phyloP scores from a whole-genome alignment of 2,329 filamentous ascomycete genomes.

The Calycina herbarum region DNA sequence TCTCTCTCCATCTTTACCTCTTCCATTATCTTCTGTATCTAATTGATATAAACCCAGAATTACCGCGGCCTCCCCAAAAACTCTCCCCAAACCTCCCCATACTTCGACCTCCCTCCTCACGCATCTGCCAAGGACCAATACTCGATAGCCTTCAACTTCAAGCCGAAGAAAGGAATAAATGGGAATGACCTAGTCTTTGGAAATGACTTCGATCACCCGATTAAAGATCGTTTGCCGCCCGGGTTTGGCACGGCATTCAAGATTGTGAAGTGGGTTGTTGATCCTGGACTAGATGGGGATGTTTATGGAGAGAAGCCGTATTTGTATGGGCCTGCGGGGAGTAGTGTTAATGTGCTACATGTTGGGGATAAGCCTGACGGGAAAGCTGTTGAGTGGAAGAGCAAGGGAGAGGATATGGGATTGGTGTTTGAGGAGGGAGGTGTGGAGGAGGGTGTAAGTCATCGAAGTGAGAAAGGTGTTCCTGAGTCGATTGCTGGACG shows the following conservation, averaged over 20 bases:
- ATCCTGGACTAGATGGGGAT: conserved; percentile 88
- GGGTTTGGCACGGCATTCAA: conserved; percentile 83
- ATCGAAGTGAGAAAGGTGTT: conserved; percentile 42
- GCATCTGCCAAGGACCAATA: conserved; percentile 72
- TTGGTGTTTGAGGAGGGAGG: conserved; percentile 40
- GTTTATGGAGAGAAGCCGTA: conserved; percentile 84
- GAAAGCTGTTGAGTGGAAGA: conserved; percentile 29
- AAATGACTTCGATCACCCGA: conserved; percentile 92
- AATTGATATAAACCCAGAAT: background rate
- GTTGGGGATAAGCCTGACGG: conserved; percentile 51
- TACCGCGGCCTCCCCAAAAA: conserved; percentile 68
- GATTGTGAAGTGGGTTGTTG: conserved; percentile 86
- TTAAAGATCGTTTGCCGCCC: conserved; percentile 80
- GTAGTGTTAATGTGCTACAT: conserved; percentile 74
- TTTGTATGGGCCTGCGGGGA: conserved; percentile 79
- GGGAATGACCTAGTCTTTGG: conserved; percentile 76
- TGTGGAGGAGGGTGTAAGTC: conserved; percentile 44
- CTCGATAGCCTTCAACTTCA: conserved; percentile 77
- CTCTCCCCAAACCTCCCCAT: conserved; percentile 70
- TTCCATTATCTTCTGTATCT: no score
- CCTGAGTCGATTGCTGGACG: conserved; percentile 47
- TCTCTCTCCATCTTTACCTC: conserved; percentile 30
- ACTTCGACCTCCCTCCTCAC: conserved; percentile 74
- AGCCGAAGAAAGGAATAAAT: conserved; percentile 53
- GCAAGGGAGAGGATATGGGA: conserved; percentile 37